Evolutionary conservation across 164 flowering plant genomes (phyloP).

Genomic region (Tetracentron sinense): DNA sequence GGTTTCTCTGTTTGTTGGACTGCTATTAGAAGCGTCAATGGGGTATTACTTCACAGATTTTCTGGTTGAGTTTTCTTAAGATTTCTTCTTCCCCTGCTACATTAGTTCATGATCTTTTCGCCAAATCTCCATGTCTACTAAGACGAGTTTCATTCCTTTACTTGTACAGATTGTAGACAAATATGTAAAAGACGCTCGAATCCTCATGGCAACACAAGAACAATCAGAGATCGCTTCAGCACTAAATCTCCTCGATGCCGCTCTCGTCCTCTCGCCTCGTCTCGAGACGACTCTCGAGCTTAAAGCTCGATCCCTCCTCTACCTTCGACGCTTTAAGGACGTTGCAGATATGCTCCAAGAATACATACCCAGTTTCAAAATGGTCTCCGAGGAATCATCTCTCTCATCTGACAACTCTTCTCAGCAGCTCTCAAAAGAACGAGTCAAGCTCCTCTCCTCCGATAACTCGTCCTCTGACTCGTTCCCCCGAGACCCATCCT

Average conservation of each 20-base stretch:
- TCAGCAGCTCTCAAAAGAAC: constrained; percentile 54
- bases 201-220: constrained; percentile 61
- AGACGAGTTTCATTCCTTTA: background rate
- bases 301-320: constrained; percentile 77
- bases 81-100: no score
- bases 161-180: constrained; percentile 65
- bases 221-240: constrained; percentile 63
- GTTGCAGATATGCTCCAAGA: constrained; percentile 95
- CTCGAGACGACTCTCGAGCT: constrained; percentile 77
- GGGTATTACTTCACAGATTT: no score
- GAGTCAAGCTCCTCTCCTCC: constrained; percentile 58
- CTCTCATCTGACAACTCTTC: constrained; percentile 48
- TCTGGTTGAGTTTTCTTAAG: no score
- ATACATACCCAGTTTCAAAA: constrained; percentile 77
- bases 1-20: no score
- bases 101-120: no score
- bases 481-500: constrained; percentile 29
- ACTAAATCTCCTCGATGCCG: constrained; percentile 67
- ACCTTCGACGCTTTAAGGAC: constrained; percentile 75
- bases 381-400: constrained; percentile 47
- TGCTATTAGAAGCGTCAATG: no score
- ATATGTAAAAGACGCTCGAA: constrained; percentile 69
- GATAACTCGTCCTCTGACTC: constrained; percentile 30
- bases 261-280: constrained; percentile 66
- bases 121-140: no score